phyloP scores from a whole-genome alignment of 2,329 filamentous ascomycete genomes.

The Fusarium sp. region DNA sequence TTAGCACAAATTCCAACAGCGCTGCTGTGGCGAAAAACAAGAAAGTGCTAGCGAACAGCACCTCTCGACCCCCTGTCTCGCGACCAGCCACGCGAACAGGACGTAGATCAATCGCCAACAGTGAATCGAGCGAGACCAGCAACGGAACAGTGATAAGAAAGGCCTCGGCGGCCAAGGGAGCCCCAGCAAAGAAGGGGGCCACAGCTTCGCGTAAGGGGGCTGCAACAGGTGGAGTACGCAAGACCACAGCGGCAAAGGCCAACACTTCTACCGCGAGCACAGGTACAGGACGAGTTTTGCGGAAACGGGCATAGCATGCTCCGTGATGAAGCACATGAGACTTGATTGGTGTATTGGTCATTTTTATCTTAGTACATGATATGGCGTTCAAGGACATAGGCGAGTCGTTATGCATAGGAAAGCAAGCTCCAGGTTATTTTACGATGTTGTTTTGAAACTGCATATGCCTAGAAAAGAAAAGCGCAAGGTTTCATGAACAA shows the following conservation, averaged over 20 bases:
- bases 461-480: constrained; percentile 26
- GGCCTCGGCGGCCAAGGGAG: constrained; percentile 52
- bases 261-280: constrained; percentile 52
- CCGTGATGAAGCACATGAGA: constrained; percentile 14
- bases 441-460: constrained; percentile 23
- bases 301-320: constrained; percentile 60
- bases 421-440: constrained; percentile 19
- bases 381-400: constrained; percentile 36
- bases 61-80: constrained; percentile 51
- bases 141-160: constrained; percentile 73
- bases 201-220: constrained; percentile 65
- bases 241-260: constrained; percentile 48
- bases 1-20: constrained; percentile 56
- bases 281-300: constrained; percentile 64
- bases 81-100: constrained; percentile 59
- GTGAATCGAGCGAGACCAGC: constrained; percentile 72
- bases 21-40: constrained; percentile 50
- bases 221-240: constrained; percentile 62
- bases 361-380: constrained; percentile 17
- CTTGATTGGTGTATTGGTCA: not conserved
- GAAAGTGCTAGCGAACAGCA: constrained; percentile 51
- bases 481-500: constrained; percentile 37
- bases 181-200: constrained; percentile 61
- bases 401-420: constrained; percentile 26
- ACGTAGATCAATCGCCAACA: constrained; percentile 67